Percentiles rank a stretch among this genome's conserved stretches.
These are phyloP conservation scores for Didymella lethalis DNA, from an alignment of 2,329 filamentous ascomycete species.

Conservation along the genomic window DNA sequence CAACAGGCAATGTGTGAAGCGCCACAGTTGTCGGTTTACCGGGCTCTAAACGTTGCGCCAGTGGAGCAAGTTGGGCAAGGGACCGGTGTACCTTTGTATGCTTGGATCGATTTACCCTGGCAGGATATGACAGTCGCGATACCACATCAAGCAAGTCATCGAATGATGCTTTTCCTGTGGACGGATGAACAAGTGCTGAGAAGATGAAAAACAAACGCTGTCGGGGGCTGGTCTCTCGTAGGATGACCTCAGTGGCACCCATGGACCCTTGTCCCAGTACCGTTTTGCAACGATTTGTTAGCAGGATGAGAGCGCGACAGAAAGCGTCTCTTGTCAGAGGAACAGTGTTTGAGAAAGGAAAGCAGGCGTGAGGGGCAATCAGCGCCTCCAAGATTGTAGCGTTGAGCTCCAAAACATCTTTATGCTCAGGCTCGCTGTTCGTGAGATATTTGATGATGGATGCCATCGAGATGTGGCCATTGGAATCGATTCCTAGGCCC, in stretches of 20 bases:
- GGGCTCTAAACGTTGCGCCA: slow-evolving; percentile 8
- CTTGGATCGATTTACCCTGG: background rate
- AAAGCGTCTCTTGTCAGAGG: slow-evolving; percentile 9
- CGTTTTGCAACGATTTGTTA: no score
- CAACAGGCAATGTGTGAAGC: background rate
- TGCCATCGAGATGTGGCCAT: slow-evolving; percentile 1
- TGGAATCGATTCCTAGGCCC: background rate
- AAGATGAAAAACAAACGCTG: no score
- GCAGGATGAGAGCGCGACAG: slow-evolving; percentile 1
- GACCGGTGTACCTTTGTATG: slow-evolving; percentile 4
- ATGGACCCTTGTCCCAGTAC: no score
- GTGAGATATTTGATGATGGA: slow-evolving; percentile 5
- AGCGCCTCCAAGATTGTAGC: slow-evolving; percentile 6
- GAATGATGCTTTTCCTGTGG: no score
- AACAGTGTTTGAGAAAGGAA: slow-evolving; percentile 5
- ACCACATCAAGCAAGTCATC: no score
- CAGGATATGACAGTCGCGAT: no score
- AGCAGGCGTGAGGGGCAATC: slow-evolving; percentile 6
- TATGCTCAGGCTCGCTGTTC: slow-evolving; percentile 9
- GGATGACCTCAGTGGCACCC: no score
- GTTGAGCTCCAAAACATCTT: slow-evolving; percentile 5
- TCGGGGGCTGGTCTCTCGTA: no score
- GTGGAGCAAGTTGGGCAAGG: slow-evolving; percentile 5
- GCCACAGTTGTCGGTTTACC: slow-evolving; percentile 5
- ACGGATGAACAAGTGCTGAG: no score